These are phyloP conservation scores for Leishmania mexicana DNA, from an alignment of 208 protist species.

Conservation along the genomic window DNA sequence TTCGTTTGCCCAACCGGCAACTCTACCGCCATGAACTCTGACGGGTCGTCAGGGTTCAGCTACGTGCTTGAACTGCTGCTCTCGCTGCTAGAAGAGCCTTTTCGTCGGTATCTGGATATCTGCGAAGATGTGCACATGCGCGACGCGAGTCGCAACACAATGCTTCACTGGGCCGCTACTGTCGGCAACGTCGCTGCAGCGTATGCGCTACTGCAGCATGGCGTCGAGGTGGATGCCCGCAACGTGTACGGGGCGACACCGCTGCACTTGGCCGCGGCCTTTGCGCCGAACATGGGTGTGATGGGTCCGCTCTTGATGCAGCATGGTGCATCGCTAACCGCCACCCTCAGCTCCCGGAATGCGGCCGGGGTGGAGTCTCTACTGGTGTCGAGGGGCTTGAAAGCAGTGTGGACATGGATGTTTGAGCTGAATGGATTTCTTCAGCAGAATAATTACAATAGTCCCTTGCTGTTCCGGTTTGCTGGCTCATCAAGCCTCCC, in stretches of 20 bases:
- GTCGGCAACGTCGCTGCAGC: constrained; percentile 45
- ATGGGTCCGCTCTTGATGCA: constrained; percentile 47
- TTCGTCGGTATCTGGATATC: constrained; percentile 53
- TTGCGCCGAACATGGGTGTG: constrained; percentile 36
- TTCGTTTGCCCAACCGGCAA: neutral
- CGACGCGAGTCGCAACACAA: constrained; percentile 55
- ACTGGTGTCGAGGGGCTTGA: constrained; percentile 27
- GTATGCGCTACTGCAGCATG: constrained; percentile 38
- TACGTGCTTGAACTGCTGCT: constrained; percentile 44
- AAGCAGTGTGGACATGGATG: constrained; percentile 24
- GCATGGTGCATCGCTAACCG: constrained; percentile 45
- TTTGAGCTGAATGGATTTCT: neutral
- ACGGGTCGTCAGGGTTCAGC: constrained; percentile 23
- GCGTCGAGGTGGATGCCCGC: constrained; percentile 35
- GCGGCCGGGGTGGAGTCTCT: constrained; percentile 31
- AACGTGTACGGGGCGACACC: constrained; percentile 60
- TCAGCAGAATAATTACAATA: neutral
- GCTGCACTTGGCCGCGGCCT: constrained; percentile 60
- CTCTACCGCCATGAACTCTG: constrained; percentile 10
- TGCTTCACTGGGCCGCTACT: constrained; percentile 74
- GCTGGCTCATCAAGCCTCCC: neutral
- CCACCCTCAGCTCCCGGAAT: neutral
- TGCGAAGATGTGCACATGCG: constrained; percentile 51
- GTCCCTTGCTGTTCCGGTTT: neutral
- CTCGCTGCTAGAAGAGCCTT: constrained; percentile 29